phyloP scores from a whole-genome alignment of 2,329 filamentous ascomycete genomes.

The Colletotrichum spinosum region DNA sequence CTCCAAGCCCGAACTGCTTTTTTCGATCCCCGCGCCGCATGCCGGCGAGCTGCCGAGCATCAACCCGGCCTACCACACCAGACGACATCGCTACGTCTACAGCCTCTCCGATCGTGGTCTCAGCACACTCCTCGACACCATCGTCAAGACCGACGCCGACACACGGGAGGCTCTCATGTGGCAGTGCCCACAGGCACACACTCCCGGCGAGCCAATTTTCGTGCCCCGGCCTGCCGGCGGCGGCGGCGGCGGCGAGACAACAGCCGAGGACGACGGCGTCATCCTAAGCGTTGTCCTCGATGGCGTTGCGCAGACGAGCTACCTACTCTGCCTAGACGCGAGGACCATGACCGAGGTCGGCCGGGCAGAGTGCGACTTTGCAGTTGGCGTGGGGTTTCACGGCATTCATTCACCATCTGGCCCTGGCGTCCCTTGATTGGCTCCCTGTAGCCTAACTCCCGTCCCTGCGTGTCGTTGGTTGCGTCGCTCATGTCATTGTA shows the following conservation, averaged over 20 bases:
- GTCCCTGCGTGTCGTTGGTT: too few species aligned
- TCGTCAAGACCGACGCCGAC: slow-evolving; percentile 73
- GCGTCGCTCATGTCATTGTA: too few species aligned
- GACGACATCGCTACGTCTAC: slow-evolving; percentile 71
- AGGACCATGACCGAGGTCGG: slow-evolving; percentile 72
- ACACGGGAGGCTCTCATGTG: slow-evolving; percentile 66
- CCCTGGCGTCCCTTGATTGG: background rate
- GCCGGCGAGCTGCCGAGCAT: slow-evolving; percentile 75
- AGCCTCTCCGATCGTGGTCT: slow-evolving; percentile 66
- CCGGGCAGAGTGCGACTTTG: slow-evolving; percentile 70
- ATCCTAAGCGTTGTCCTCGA: slow-evolving; percentile 74
- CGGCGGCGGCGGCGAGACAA: slow-evolving; percentile 38
- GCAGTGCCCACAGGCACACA: slow-evolving; percentile 68
- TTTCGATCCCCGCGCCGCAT: slow-evolving; percentile 61
- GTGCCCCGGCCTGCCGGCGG: slow-evolving; percentile 52
- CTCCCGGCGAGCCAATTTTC: slow-evolving; percentile 78
- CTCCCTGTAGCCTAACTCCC: too few species aligned
- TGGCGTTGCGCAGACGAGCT: slow-evolving; percentile 68
- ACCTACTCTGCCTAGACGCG: slow-evolving; percentile 74
- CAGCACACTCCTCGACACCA: slow-evolving; percentile 70
- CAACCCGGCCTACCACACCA: slow-evolving; percentile 66
- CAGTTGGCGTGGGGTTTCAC: slow-evolving; percentile 74
- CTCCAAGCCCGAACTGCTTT: slow-evolving; percentile 15
- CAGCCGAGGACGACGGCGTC: slow-evolving; percentile 72
- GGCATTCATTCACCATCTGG: slow-evolving; percentile 59